phyloP scores from a whole-genome alignment of 2,329 filamentous ascomycete species.

The Claviceps sp. region DNA sequence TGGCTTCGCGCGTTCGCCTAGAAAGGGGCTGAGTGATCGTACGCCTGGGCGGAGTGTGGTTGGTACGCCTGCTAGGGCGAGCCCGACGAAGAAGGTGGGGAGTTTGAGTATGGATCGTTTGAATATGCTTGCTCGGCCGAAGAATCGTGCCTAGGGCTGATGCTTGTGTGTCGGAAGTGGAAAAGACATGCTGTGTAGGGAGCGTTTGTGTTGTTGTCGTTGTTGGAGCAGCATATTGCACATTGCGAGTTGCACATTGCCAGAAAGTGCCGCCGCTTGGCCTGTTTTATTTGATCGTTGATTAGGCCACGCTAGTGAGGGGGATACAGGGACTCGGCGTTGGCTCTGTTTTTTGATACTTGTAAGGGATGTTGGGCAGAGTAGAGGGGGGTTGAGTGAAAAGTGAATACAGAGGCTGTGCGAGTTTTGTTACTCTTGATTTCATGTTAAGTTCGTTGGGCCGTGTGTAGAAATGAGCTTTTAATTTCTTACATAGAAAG shows the following conservation, averaged over 20 bases:
- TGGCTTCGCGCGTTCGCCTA: slow-evolving; percentile 14
- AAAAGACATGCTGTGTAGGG: slow-evolving; percentile 2
- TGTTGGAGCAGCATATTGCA: no score
- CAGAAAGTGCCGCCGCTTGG: not conserved
- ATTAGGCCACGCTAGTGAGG: not conserved
- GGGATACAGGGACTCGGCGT: not conserved
- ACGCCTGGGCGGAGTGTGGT: slow-evolving; percentile 8
- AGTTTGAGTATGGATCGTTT: slow-evolving; percentile 45
- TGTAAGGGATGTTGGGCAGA: not conserved
- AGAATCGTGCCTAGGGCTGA: slow-evolving; percentile 33
- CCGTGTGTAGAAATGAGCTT: not conserved
- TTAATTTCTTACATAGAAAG: not conserved
- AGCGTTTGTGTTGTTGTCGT: not conserved
- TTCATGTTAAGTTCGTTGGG: not conserved
- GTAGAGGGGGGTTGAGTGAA: not conserved
- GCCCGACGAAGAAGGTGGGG: slow-evolving; percentile 37
- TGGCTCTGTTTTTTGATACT: not conserved
- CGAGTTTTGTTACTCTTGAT: not conserved
- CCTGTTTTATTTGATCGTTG: not conserved
- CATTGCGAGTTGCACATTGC: not conserved
- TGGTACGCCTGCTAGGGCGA: slow-evolving; percentile 19
- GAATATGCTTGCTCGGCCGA: slow-evolving; percentile 48
- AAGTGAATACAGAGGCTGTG: not conserved
- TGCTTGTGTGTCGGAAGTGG: not conserved
- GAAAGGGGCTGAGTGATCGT: slow-evolving; percentile 11